Conservation (phyloP, 305 asterid species). For the Fraxinus sp. region DNA sequence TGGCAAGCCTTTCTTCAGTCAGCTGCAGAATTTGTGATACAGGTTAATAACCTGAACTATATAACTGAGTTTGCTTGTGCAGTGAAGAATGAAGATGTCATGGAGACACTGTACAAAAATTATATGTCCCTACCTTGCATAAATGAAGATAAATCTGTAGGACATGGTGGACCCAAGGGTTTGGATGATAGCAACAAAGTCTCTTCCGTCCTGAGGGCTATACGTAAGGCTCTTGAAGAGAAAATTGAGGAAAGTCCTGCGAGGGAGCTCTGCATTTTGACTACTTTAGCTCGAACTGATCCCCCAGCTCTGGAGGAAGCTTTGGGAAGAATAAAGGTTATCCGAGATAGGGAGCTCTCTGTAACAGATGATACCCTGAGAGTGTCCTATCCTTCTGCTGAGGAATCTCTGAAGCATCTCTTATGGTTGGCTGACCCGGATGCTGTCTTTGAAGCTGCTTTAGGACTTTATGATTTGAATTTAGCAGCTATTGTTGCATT, state of each 20-base stretch:
- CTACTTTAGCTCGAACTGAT: constrained; percentile 76
- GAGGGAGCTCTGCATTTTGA: constrained; percentile 90
- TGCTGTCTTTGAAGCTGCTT: constrained; percentile 86
- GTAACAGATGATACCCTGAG: constrained; percentile 50
- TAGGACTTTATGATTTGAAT: constrained; percentile 94
- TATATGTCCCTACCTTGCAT: constrained; percentile 39
- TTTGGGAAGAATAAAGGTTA: constrained; percentile 66
- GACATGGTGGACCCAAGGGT: constrained; percentile 34
- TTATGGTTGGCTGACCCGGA: constrained; percentile 86
- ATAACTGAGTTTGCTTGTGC: constrained; percentile 87
- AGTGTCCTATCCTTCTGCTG: constrained; percentile 67
- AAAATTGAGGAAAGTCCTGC: constrained; percentile 62
- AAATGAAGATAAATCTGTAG: constrained; percentile 32
- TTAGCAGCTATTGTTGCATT: constrained; percentile 96
- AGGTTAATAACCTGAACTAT: constrained; percentile 71
- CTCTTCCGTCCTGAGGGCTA: constrained; percentile 52
- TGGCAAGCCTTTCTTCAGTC: constrained; percentile 72
- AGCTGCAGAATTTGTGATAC: constrained; percentile 73
- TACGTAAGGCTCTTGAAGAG: constrained; percentile 82
- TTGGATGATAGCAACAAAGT: constrained; percentile 49
- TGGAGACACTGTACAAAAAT: constrained; percentile 69
- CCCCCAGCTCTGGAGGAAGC: constrained; percentile 94
- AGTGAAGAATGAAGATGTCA: constrained; percentile 66
- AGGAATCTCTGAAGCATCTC: constrained; percentile 92
- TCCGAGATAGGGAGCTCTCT: constrained; percentile 79